Percentiles rank a stretch among this genome's conserved stretches.
These are phyloP conservation scores for Lithospermum erythrorhizon DNA, from an alignment of 257 asterid genomes.

Conservation along the genomic window DNA sequence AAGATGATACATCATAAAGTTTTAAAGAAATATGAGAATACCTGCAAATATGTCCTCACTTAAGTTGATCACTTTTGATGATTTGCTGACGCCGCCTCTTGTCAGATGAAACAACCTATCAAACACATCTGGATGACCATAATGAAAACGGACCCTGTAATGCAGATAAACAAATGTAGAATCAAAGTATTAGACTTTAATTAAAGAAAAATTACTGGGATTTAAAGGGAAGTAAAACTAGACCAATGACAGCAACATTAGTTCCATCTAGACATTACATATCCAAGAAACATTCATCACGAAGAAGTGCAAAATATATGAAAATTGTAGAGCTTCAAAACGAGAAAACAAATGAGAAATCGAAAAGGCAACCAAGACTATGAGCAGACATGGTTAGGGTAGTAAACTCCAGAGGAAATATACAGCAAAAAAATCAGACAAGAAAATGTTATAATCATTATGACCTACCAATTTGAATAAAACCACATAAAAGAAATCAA, in stretches of 20 bases:
- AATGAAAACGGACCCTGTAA: constrained; percentile 96
- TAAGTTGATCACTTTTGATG: constrained; percentile 78
- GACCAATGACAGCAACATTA: background rate
- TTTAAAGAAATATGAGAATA: constrained; percentile 20
- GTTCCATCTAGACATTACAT: background rate
- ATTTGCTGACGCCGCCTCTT: constrained; percentile 96
- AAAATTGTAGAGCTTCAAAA: too few relatives aligned
- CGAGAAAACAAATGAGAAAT: too few relatives aligned
- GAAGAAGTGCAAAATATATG: background rate
- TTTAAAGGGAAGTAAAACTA: background rate
- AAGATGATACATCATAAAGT: constrained; percentile 3
- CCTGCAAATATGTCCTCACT: constrained; percentile 99
- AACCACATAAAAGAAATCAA: background rate
- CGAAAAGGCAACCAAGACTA: background rate
- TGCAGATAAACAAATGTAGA: constrained; percentile 14
- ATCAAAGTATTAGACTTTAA: background rate
- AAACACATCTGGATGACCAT: constrained; percentile 95
- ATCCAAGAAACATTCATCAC: background rate
- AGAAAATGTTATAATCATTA: too few relatives aligned
- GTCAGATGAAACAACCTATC: constrained; percentile 91
- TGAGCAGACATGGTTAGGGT: background rate
- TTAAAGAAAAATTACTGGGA: background rate
- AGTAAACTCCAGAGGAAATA: background rate
- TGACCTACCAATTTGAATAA: background rate
- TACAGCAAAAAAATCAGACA: too few relatives aligned